Conservation (phyloP, 371 early-diverging fungal species). For the Conidiobolus incongruus region DNA sequence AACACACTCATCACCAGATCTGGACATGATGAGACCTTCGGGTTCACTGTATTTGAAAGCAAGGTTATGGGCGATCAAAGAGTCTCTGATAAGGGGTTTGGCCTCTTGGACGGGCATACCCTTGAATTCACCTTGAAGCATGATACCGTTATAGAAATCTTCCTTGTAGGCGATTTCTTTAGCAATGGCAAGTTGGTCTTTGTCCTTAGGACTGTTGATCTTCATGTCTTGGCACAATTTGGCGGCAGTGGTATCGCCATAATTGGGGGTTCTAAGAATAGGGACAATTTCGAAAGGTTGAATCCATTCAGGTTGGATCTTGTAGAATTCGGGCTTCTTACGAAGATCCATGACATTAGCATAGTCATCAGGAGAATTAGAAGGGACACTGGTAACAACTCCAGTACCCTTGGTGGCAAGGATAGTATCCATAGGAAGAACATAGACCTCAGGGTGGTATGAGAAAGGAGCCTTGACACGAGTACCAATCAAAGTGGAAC, state of each 20-base stretch:
- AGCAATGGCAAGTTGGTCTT: constrained; percentile 66
- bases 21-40: constrained; percentile 83
- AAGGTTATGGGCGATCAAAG: constrained; percentile 37
- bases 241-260: constrained; percentile 67
- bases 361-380: constrained; percentile 95
- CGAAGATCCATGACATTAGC: constrained; percentile 70
- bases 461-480: constrained; percentile 79
- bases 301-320: constrained; percentile 75
- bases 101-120: constrained; percentile 83
- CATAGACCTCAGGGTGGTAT: constrained; percentile 54
- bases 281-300: constrained; percentile 57
- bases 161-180: constrained; percentile 95
- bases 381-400: constrained; percentile 95
- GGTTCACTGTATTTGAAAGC: constrained; percentile 94
- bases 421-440: constrained; percentile 93
- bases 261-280: constrained; percentile 69
- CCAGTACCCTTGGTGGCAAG: constrained; percentile 87
- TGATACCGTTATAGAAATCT: constrained; percentile 85
- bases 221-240: constrained; percentile 70
- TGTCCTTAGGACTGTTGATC: constrained; percentile 90
- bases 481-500: constrained; percentile 67
- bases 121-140: constrained; percentile 58
- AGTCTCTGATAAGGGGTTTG: constrained; percentile 59
- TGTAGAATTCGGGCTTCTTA: constrained; percentile 85
- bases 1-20: constrained; percentile 97